Base-by-base conservation (phyloP, 305 asterid genomes). In the Rubia tinctorum region DNA sequence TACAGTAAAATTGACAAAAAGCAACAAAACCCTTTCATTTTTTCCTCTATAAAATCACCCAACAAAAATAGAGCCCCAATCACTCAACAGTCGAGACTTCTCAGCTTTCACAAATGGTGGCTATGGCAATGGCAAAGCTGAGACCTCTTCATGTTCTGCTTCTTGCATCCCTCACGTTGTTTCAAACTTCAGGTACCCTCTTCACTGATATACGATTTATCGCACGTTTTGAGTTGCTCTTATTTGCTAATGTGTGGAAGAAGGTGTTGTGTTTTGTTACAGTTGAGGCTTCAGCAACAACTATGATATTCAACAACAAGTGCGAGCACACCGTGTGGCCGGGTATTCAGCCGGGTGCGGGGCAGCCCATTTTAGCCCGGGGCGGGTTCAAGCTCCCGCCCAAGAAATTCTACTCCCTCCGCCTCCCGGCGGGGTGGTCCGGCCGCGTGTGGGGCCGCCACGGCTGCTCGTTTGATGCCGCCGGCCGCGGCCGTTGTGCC, bases 361-460 rank as follows among this genome's bases (percentile, higher is more conserved):
- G 86, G 7, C 73, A 74, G 45, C 86, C 88, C 44, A 8, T 78
- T 6, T 53, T 84, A 34, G 88, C 80, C 10, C 82, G 83, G 5
- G 88, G 88, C 30, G 88, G 88, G 14, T 84, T 84, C 67, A 84
- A 82, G 78, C 85, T 84, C 22, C 75, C 72, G 25, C 82, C 83
- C 9, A 78, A 76, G 20, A 84, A 80, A 53, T 71, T 79, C 0
- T 80, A 80, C 77, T 67, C 69, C 3, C 81, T 91, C 30, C 78
- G 66, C 23, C 86, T 83, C 4, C 96, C 97, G 3, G 82, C 85
- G 47, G 91, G 83, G 62, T 91, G 97, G 97, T 86, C 92, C 55
- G 97, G 97, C 64, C 92, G 96, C 61, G 80, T 89, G 78, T 86
- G 96, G 96, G 97, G 91, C 53, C 84, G 96, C 14, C 88, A 92